Evolutionary conservation across 2,329 filamentous ascomycete species (phyloP).

Genomic region (Sporothrix schenckii): DNA sequence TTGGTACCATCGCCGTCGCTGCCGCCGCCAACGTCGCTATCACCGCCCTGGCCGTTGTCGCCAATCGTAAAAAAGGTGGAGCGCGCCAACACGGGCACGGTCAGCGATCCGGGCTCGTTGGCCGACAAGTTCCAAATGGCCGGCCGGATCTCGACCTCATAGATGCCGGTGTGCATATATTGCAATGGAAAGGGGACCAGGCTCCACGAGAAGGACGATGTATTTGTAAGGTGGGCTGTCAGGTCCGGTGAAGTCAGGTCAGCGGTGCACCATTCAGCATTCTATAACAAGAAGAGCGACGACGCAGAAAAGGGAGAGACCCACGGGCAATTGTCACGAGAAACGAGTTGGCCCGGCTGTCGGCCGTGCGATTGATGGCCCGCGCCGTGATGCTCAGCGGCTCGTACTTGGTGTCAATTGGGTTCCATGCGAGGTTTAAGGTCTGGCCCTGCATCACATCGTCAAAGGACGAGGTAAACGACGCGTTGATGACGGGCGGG

Average conservation of each 20-base stretch:
- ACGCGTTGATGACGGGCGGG: slow-evolving; percentile 27
- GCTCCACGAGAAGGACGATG: slow-evolving; percentile 37
- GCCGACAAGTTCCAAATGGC: slow-evolving; percentile 32
- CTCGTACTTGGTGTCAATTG: slow-evolving; percentile 34
- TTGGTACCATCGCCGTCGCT: neutral
- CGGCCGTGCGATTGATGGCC: slow-evolving; percentile 37
- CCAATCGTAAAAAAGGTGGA: slow-evolving; percentile 37
- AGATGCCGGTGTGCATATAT: slow-evolving; percentile 38
- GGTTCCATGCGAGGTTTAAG: slow-evolving; percentile 37
- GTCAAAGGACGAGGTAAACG: slow-evolving; percentile 40
- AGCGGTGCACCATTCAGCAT: too few relatives aligned
- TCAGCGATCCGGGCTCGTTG: slow-evolving; percentile 29
- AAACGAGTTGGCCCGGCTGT: slow-evolving; percentile 33
- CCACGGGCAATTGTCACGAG: slow-evolving; percentile 38
- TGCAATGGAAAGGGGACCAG: slow-evolving; percentile 39
- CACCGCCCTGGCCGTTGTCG: neutral
- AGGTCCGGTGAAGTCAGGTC: too few relatives aligned
- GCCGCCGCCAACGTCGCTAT: neutral
- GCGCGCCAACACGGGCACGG: slow-evolving; percentile 35
- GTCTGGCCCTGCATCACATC: slow-evolving; percentile 35
- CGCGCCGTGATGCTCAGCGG: slow-evolving; percentile 39
- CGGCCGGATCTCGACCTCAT: slow-evolving; percentile 39
- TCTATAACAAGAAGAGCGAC: too few relatives aligned
- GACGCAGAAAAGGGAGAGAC: neutral
- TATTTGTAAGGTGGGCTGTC: slow-evolving; percentile 33